phyloP scores from a whole-genome alignment of 129 eudicot genomes.

The Heracleum sosnowskyi region DNA sequence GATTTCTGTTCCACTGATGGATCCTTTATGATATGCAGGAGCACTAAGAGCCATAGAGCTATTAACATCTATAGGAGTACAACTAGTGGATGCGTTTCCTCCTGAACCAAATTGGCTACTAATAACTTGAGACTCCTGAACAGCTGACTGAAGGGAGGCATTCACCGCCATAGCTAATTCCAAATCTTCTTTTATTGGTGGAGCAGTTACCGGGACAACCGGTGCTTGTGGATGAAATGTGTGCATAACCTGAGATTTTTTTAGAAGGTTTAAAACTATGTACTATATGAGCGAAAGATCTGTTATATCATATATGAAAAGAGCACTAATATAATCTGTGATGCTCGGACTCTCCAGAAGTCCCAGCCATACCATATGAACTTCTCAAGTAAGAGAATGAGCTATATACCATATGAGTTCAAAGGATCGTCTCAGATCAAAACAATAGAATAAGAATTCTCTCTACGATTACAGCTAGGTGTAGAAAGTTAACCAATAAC shows the following conservation, averaged over 20 bases:
- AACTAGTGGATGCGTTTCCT: conserved; percentile 31
- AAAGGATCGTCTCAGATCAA: neutral
- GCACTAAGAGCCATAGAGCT: conserved; percentile 1
- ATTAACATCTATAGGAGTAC: conserved; percentile 9
- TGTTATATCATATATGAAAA: neutral
- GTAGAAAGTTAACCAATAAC: neutral
- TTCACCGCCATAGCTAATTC: conserved; percentile 62
- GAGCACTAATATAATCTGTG: neutral
- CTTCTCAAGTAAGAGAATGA: neutral
- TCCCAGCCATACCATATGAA: no score
- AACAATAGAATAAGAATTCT: neutral
- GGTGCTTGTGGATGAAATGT: conserved; percentile 37
- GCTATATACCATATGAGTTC: neutral
- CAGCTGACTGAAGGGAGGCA: conserved; percentile 61
- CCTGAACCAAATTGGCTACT: conserved; percentile 17
- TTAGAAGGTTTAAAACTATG: neutral
- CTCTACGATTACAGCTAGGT: neutral
- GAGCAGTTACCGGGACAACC: conserved; percentile 33
- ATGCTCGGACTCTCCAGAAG: no score
- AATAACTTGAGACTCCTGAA: conserved; percentile 22
- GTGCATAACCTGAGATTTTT: conserved; percentile 46
- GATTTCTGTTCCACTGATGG: conserved; percentile 13
- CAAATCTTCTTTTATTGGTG: conserved; percentile 40
- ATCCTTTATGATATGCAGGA: conserved; percentile 19
- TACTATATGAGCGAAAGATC: neutral